These are phyloP conservation scores for Sambucus nigra DNA, from an alignment of 129 eudicot genomes.

Conservation along the genomic window DNA sequence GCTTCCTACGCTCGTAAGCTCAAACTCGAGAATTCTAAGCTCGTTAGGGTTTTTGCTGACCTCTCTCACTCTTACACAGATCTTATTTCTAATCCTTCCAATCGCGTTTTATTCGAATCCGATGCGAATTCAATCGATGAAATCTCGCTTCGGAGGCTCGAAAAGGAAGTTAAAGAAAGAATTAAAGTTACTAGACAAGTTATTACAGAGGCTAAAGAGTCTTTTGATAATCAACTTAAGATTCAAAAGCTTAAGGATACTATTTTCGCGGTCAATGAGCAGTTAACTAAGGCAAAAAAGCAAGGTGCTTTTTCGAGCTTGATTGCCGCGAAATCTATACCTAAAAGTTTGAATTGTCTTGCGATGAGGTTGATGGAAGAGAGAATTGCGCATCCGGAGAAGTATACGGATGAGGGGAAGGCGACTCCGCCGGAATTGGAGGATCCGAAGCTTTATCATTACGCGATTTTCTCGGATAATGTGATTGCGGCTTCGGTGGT, in stretches of 20 bases:
- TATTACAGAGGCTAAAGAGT: conserved; percentile 81
- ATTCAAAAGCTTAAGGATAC: conserved; percentile 90
- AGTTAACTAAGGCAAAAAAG: conserved; percentile 77
- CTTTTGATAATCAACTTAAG: conserved; percentile 85
- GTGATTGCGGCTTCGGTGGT: conserved; percentile 94
- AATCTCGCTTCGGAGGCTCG: conserved; percentile 49
- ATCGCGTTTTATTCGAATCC: conserved; percentile 38
- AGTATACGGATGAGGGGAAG: conserved; percentile 79
- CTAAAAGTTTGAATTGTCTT: conserved; percentile 80
- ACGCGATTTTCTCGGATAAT: conserved; percentile 85
- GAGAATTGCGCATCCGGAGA: conserved; percentile 78
- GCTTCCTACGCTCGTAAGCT: conserved; percentile 95
- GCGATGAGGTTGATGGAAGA: conserved; percentile 93
- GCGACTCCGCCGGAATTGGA: conserved; percentile 58
- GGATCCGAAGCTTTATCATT: conserved; percentile 84
- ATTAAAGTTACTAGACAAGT: conserved; percentile 82
- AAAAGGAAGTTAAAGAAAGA: conserved; percentile 88
- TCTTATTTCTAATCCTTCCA: conserved; percentile 56
- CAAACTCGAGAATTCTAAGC: conserved; percentile 81
- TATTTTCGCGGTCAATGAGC: conserved; percentile 80
- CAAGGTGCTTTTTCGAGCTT: conserved; percentile 92
- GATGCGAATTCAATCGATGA: conserved; percentile 55
- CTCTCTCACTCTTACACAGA: conserved; percentile 62
- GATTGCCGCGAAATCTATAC: conserved; percentile 92
- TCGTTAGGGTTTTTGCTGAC: conserved; percentile 75